These are phyloP conservation scores for Setaria italica DNA, from an alignment of 202 grass and related monocot species.

Conservation along the genomic window DNA sequence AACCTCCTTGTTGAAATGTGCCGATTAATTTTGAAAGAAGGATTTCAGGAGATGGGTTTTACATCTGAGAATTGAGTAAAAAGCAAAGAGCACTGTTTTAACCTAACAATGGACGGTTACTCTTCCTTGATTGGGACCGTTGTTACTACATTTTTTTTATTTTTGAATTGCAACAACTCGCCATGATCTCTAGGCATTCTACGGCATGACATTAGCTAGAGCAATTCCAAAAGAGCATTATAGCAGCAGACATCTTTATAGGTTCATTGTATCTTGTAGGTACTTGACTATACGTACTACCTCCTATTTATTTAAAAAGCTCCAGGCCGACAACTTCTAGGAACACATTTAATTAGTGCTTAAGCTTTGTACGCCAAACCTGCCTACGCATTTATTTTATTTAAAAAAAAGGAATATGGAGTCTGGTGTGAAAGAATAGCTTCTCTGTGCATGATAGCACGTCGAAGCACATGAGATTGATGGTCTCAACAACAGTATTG, in stretches of 20 bases:
- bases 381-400: not conserved
- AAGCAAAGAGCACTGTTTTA: not conserved
- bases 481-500: not conserved
- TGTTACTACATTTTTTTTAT: not conserved
- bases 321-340: slow-evolving; percentile 9
- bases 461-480: not conserved
- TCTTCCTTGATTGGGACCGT: not conserved
- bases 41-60: not conserved
- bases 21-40: not conserved
- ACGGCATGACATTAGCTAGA: not conserved
- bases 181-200: not conserved
- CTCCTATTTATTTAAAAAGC: not conserved
- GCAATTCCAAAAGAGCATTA: not conserved
- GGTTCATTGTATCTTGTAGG: slow-evolving; percentile 38
- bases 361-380: not conserved
- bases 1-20: not conserved
- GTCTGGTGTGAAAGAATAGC: not conserved
- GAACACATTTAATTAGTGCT: not conserved
- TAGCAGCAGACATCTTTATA: not conserved
- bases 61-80: not conserved
- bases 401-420: not conserved
- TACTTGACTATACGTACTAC: not conserved
- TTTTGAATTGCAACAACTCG: not conserved
- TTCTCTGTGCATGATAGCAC: not conserved
- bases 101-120: not conserved